Evolutionary conservation across 1,284 basidiomycete species (phyloP).

Genomic region (Melampsora americana): DNA sequence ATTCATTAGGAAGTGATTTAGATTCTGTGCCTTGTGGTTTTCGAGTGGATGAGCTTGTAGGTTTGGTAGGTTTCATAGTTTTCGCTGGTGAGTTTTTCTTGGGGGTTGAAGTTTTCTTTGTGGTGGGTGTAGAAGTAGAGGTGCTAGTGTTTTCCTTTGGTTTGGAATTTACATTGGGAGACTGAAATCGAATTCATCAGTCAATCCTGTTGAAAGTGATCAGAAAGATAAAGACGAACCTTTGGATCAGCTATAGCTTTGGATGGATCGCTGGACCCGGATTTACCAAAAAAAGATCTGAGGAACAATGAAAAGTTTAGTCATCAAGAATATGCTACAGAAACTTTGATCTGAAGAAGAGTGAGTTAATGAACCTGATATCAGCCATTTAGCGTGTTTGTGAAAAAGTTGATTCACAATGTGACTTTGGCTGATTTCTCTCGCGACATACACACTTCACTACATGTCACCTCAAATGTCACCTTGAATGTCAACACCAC

Average conservation of each 20-base stretch:
- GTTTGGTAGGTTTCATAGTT: background rate
- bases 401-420: too few species aligned
- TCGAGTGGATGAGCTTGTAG: background rate
- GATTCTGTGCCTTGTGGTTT: background rate
- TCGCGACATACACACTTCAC: too few species aligned
- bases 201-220: too few species aligned
- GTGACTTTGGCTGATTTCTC: too few species aligned
- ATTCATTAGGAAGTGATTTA: background rate
- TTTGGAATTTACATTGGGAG: too few species aligned
- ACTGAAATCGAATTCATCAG: too few species aligned
- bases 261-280: background rate
- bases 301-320: background rate
- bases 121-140: too few species aligned
- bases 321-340: background rate
- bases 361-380: background rate
- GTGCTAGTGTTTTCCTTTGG: too few species aligned
- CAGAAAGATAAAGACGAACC: background rate
- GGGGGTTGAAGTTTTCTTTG: background rate
- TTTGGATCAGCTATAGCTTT: background rate
- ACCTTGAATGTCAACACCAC: too few species aligned
- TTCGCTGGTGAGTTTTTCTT: background rate
- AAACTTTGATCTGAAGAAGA: background rate
- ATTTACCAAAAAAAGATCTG: background rate
- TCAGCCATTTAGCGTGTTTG: background rate
- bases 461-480: too few species aligned